Evolutionary conservation across 2,329 filamentous ascomycete species (phyloP), one percentile per base, ranked within the genome.

Genomic region (Epichloe sp.): DNA sequence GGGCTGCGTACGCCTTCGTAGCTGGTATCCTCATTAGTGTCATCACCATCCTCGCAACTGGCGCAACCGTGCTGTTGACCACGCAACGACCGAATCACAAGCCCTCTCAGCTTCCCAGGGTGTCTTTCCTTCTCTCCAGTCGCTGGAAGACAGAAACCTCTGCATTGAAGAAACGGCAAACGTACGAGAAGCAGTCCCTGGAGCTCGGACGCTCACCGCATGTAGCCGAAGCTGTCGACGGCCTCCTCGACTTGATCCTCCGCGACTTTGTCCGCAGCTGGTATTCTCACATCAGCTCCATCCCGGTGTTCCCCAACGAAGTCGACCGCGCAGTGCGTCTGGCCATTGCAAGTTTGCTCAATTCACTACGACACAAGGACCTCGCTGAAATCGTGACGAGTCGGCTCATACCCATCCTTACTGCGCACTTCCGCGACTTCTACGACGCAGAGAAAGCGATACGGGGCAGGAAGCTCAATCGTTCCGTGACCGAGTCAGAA

Each of bases 401-500:
- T 54, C 82, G 85, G 38, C 76, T 97, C 45, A 83, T 96, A 40
- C 94, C 94, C 12, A 82, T 97, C 53, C 66, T 98, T 57, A 97
- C 91, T 34, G 76, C 80, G 10, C 93, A 98, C 67, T 80, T 98
- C 60, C 86, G 80, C 57, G 88, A 95, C 58, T 95, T 95, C 59
- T 88, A 90, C 65, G 83, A 93, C 57, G 93, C 93, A 0, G 93
- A 98, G 70, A 80, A 85, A 52, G 78, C 82, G 8, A 87, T 98
- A 11, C 80, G 91, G 50, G 94, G 94, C 12, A 86, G 83, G 64
- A 88, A 95, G 66, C 73, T 97, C 52, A 93, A 89, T 59, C 82
- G 88, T 49, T 89, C 85, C 57, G 83, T 98, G 51, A 97, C 94
- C 3, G 93, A 98, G 69, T 95, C 90, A 1, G 91, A 96, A 63